Evolutionary conservation across 192 early-diverging fungal genomes (phyloP).

Genomic region (Pilobolus umbonatus): DNA sequence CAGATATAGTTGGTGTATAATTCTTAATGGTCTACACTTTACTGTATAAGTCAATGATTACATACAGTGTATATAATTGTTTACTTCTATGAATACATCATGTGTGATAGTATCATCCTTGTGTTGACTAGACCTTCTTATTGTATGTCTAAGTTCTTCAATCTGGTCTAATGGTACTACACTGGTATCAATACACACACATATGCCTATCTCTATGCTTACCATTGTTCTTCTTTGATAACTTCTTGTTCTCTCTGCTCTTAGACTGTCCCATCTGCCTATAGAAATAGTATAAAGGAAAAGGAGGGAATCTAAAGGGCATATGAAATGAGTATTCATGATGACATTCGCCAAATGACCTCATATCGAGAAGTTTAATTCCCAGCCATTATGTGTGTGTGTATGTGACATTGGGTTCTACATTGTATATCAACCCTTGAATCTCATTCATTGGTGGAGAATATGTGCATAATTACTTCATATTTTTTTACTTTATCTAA

Average conservation of each 20-base stretch:
- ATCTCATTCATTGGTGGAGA: no score
- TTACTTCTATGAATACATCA: conserved; percentile 65
- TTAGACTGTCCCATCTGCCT: conserved; percentile 42
- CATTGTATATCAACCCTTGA: no score
- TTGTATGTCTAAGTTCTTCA: conserved; percentile 41
- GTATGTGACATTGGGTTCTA: no score
- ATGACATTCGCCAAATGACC: no score
- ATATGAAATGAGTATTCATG: no score
- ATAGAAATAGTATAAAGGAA: conserved; percentile 7
- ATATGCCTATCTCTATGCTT: conserved; percentile 8
- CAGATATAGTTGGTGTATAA: conserved; percentile 51
- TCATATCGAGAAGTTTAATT: no score
- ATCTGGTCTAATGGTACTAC: conserved; percentile 50
- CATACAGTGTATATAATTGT: background rate
- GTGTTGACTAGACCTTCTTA: conserved; percentile 28
- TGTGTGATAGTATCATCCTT: conserved; percentile 55
- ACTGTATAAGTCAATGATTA: background rate
- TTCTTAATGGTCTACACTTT: conserved; percentile 46
- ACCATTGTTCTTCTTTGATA: conserved; percentile 48
- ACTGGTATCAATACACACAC: background rate
- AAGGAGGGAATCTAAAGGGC: conserved; percentile 2
- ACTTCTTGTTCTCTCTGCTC: conserved; percentile 47
- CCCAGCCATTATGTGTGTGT: no score
- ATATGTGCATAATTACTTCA: background rate
- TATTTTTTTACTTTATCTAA: no score